Evolutionary conservation across 1,284 basidiomycete species (phyloP).

Genomic region (Coniferiporia sulphurascens): DNA sequence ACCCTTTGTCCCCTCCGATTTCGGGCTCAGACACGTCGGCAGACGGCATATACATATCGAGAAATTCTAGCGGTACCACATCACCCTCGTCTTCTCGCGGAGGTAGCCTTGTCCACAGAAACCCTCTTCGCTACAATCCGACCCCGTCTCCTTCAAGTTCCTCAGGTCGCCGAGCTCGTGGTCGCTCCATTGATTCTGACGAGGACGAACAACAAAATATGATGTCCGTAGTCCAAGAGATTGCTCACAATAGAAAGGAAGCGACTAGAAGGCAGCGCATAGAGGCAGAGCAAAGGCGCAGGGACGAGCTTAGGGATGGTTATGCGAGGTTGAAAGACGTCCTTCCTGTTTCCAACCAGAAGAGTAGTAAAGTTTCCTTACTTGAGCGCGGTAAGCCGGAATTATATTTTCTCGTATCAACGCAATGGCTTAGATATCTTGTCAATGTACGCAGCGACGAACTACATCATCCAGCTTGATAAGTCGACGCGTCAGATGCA

Average conservation of each 20-base stretch:
- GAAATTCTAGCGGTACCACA: slow-evolving; percentile 69
- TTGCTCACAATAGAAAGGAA: slow-evolving; percentile 75
- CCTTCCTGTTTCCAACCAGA: slow-evolving; percentile 80
- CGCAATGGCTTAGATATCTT: slow-evolving; percentile 4
- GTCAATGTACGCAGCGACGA: slow-evolving; percentile 47
- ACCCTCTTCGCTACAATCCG: slow-evolving; percentile 63
- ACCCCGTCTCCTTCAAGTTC: slow-evolving; percentile 73
- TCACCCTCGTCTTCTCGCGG: slow-evolving; percentile 70
- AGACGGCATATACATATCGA: slow-evolving; percentile 70
- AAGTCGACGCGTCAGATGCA: slow-evolving; percentile 64
- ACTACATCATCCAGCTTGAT: slow-evolving; percentile 67
- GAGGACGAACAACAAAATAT: slow-evolving; percentile 59
- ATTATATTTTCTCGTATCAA: slow-evolving; percentile 6
- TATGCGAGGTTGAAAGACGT: slow-evolving; percentile 84
- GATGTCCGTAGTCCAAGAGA: slow-evolving; percentile 58
- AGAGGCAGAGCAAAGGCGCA: slow-evolving; percentile 79
- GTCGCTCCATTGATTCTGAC: slow-evolving; percentile 68
- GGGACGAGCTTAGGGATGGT: slow-evolving; percentile 83
- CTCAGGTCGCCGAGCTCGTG: slow-evolving; percentile 55
- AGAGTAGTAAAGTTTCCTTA: slow-evolving; percentile 83
- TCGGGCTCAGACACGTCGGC: slow-evolving; percentile 81
- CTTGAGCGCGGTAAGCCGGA: slow-evolving; percentile 70
- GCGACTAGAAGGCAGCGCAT: slow-evolving; percentile 77
- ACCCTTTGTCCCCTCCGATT: slow-evolving; percentile 73
- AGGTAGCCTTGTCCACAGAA: slow-evolving; percentile 68